A percentile compares a stretch with the other conserved stretches of the same genome.
phyloP scores from a whole-genome alignment of 164 flowering plant species.

The Nelumbo lutea region DNA sequence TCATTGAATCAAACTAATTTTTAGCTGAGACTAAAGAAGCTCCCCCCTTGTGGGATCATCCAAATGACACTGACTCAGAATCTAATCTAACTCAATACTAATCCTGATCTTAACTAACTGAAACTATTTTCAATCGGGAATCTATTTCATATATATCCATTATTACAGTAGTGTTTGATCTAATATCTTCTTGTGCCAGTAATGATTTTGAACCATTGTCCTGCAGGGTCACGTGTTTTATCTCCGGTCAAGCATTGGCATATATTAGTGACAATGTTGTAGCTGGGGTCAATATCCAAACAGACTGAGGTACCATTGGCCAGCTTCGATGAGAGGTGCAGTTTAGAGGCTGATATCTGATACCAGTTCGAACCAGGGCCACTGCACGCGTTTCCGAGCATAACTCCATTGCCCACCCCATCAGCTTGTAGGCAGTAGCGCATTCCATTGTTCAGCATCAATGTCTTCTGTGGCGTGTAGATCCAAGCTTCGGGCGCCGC shows the following conservation, averaged over 20 bases:
- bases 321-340: constrained; percentile 55
- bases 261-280: constrained; percentile 37
- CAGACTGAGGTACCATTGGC: constrained; percentile 36
- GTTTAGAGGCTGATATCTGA: constrained; percentile 49
- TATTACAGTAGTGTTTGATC: too few relatives aligned
- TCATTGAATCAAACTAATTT: too few relatives aligned
- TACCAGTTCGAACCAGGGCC: constrained; percentile 48
- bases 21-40: too few relatives aligned
- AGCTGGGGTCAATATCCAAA: constrained; percentile 54
- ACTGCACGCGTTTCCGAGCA: constrained; percentile 36
- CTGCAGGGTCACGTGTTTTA: constrained; percentile 52
- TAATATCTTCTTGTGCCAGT: constrained; percentile 32
- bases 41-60: too few relatives aligned
- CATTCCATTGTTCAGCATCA: constrained; percentile 35
- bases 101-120: too few relatives aligned
- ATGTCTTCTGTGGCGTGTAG: constrained; percentile 35
- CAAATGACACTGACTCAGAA: too few relatives aligned
- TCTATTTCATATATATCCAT: too few relatives aligned
- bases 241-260: constrained; percentile 58
- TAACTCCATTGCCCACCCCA: constrained; percentile 33
- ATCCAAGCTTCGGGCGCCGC: constrained; percentile 47
- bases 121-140: too few relatives aligned
- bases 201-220: constrained; percentile 83
- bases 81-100: too few relatives aligned
- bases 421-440: constrained; percentile 56